Conservation (phyloP, 306 rosid genomes). For the Prunus kanzakura region DNA sequence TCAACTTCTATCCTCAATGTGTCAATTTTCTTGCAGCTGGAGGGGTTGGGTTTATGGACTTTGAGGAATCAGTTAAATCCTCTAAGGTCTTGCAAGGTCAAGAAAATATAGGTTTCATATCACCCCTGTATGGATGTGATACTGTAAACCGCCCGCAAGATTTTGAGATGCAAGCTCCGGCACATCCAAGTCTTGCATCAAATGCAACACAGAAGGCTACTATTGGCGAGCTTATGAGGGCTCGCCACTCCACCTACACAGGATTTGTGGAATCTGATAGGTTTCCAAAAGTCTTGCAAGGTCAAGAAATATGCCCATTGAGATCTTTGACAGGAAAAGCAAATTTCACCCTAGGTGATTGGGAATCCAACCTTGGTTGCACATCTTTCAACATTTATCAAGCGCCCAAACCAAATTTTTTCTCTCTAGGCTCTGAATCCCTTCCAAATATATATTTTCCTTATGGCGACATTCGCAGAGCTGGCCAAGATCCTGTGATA, state of each 20-base stretch:
- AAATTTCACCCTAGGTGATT: conserved; percentile 52
- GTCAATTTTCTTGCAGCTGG: conserved; percentile 40
- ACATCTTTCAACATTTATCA: conserved; percentile 54
- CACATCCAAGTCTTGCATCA: conserved; percentile 50
- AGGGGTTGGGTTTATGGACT: conserved; percentile 79
- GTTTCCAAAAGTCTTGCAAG: conserved; percentile 96
- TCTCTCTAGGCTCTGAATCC: conserved; percentile 48
- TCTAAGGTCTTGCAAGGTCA: conserved; percentile 99
- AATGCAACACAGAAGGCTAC: conserved; percentile 44
- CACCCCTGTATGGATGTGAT: conserved; percentile 74
- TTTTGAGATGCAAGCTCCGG: conserved; percentile 60
- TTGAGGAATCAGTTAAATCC: conserved; percentile 81
- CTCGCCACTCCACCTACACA: conserved; percentile 56
- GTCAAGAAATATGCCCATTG: conserved; percentile 93
- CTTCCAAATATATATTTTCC: conserved; percentile 59
- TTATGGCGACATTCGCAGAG: conserved; percentile 48
- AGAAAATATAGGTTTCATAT: conserved; percentile 87
- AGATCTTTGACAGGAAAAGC: conserved; percentile 64
- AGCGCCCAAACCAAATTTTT: conserved; percentile 48
- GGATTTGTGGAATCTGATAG: conserved; percentile 69
- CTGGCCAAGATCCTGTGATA: conserved; percentile 43
- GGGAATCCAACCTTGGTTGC: conserved; percentile 59
- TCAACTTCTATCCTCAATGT: conserved; percentile 12
- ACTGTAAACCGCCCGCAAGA: conserved; percentile 60
- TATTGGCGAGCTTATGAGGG: conserved; percentile 62